Percentiles rank a stretch among this genome's conserved stretches.
phyloP scores from a whole-genome alignment of 2,329 filamentous ascomycete genomes.

The Diaporthe destruens region DNA sequence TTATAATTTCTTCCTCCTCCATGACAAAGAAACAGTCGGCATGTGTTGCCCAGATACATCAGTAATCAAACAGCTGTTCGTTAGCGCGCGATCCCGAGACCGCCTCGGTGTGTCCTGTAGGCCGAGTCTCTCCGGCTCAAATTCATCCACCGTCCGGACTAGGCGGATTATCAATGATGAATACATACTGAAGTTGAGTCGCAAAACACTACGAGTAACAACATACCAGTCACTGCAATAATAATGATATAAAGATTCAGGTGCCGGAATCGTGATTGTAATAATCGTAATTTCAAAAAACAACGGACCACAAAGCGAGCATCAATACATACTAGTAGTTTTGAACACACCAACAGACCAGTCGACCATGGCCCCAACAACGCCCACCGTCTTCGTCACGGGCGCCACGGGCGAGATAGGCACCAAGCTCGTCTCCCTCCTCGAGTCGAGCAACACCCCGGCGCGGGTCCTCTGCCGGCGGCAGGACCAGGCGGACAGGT shows the following conservation, averaged over 20 bases:
- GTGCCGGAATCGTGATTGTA: too few relatives aligned
- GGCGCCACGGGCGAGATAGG: constrained; percentile 32
- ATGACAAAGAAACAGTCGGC: neutral
- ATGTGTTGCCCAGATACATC: neutral
- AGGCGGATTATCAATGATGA: neutral
- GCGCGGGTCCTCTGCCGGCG: constrained; percentile 24
- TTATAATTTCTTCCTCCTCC: too few relatives aligned
- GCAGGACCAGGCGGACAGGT: constrained; percentile 17
- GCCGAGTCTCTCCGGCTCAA: constrained; percentile 17
- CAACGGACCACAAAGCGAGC: neutral
- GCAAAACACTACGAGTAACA: neutral
- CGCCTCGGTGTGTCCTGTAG: neutral
- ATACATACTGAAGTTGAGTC: neutral
- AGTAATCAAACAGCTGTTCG: neutral
- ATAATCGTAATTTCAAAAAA: neutral
- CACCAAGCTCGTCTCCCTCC: constrained; percentile 5
- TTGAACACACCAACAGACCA: neutral
- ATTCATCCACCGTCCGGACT: neutral
- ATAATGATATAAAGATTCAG: too few relatives aligned
- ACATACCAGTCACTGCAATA: neutral
- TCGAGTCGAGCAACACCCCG: constrained; percentile 4
- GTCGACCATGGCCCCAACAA: neutral
- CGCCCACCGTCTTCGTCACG: constrained; percentile 21
- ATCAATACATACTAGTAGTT: neutral
- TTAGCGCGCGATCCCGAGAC: neutral